These are phyloP conservation scores for Bacterosira constricta DNA, from an alignment of 108 stramenopile species.

Conservation along the genomic window DNA sequence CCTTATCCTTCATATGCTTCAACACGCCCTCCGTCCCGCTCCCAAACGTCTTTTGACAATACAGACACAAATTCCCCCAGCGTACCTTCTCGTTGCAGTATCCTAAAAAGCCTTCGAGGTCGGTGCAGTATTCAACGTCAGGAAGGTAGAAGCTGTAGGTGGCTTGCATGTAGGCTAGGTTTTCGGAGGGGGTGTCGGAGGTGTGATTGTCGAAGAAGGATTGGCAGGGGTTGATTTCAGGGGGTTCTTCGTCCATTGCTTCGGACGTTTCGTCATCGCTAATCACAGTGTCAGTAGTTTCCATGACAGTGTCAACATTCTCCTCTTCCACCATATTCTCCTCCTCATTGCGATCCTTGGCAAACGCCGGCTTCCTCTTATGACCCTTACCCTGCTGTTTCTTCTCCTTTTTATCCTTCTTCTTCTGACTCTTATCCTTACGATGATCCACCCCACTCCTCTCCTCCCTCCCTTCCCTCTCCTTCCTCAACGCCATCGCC, in stretches of 20 bases:
- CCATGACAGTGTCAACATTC: neutral
- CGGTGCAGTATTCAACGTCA: slow-evolving; percentile 84
- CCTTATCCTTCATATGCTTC: slow-evolving; percentile 82
- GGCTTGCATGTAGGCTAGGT: slow-evolving; percentile 72
- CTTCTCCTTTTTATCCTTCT: slow-evolving; percentile 37
- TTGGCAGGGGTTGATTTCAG: slow-evolving; percentile 83
- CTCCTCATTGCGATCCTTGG: slow-evolving; percentile 16
- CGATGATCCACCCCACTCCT: slow-evolving; percentile 71
- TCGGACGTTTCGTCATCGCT: slow-evolving; percentile 15
- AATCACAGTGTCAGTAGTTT: neutral
- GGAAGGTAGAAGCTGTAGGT: slow-evolving; percentile 93
- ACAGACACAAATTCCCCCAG: slow-evolving; percentile 90
- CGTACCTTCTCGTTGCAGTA: slow-evolving; percentile 97
- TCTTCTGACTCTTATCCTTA: slow-evolving; percentile 35
- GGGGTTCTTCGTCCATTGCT: slow-evolving; percentile 60
- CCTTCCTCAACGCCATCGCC: slow-evolving; percentile 71
- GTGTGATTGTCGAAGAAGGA: slow-evolving; percentile 84
- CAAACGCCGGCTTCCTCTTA: slow-evolving; percentile 42
- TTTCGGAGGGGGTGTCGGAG: slow-evolving; percentile 59
- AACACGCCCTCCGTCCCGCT: slow-evolving; percentile 68
- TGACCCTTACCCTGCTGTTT: slow-evolving; percentile 31
- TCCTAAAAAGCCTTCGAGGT: slow-evolving; percentile 81
- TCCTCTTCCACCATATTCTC: slow-evolving; percentile 8
- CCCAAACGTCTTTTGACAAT: slow-evolving; percentile 87
- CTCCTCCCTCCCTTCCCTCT: slow-evolving; percentile 57